Conservation (phyloP, 1,284 basidiomycete species). For the Marasmius oreades region DNA sequence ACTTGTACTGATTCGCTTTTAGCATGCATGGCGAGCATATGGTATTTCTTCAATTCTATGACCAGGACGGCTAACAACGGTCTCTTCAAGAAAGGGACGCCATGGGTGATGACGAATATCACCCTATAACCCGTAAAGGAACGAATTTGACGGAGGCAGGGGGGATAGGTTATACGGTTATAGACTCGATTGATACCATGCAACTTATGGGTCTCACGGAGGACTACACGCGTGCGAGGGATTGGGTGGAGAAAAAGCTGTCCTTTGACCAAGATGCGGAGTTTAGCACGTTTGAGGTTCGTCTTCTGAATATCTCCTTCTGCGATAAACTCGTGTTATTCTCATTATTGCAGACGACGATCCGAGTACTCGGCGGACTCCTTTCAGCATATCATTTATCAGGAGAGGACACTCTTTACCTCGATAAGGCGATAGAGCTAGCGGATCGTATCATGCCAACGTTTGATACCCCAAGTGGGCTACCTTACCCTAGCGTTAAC, state of each 20-base stretch:
- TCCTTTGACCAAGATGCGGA: slow-evolving; percentile 77
- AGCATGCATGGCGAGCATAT: slow-evolving; percentile 82
- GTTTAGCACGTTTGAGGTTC: slow-evolving; percentile 91
- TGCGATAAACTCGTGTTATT: slow-evolving; percentile 1
- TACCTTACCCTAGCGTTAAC: slow-evolving; percentile 82
- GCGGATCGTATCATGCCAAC: slow-evolving; percentile 83
- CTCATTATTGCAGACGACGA: slow-evolving; percentile 33
- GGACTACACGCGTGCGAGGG: slow-evolving; percentile 75
- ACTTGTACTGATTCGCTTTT: not conserved
- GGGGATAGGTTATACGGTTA: slow-evolving; percentile 83
- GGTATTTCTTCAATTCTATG: slow-evolving; percentile 39
- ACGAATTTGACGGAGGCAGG: slow-evolving; percentile 72
- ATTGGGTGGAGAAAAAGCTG: slow-evolving; percentile 75
- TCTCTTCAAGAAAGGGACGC: slow-evolving; percentile 69
- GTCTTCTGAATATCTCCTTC: slow-evolving; percentile 19
- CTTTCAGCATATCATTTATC: slow-evolving; percentile 81
- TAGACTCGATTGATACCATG: slow-evolving; percentile 85
- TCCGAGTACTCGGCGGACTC: slow-evolving; percentile 48
- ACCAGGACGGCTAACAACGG: not conserved
- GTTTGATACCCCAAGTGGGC: slow-evolving; percentile 79
- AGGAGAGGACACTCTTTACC: slow-evolving; percentile 60
- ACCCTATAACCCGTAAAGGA: slow-evolving; percentile 75
- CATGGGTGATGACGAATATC: slow-evolving; percentile 87
- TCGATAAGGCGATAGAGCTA: slow-evolving; percentile 76
- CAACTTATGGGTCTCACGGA: slow-evolving; percentile 79